Base-by-base conservation (phyloP, 257 asterid species). In the Jacaranda mimosifolia region DNA sequence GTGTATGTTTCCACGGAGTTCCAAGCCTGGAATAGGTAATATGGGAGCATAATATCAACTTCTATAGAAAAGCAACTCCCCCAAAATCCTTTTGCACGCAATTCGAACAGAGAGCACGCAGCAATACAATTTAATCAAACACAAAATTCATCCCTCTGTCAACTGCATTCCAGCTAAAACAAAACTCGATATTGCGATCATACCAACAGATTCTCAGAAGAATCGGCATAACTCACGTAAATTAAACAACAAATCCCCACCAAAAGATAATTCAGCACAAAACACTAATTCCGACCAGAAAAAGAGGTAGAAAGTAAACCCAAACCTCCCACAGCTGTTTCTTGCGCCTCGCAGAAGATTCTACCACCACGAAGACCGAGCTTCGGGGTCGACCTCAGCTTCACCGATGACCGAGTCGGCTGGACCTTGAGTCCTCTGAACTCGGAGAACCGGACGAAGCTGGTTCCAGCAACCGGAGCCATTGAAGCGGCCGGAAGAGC, bases 281-380 rank as follows among this genome's bases (percentile, higher is more conserved):
- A 53, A 17, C 57, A 45, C 68, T 10, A 62, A 17, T 13, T 49
- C 46, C 9, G 48, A 65, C 40, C 35, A 26, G 32, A 64, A 43
- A 78, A 3, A 18, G 15, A 42, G 32, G 38, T 40, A 71, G 36
- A 43, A 63, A 68, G 13, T 32, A 26, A 59, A 43, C 18, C 39
- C 79, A 21, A 75, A 93, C 98, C 96, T 80, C 83, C 87, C 7
- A 85, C 79, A 40, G 97, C 90, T 5, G 96, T 86, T 4, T 91
- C 81, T 83, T 88, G 94, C 2, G 98, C 94, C 78, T 94, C 98
- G 87, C 97, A 92, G 43, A 89, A 94, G 76, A 94, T 86, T 69
- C 87, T 81, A 56, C 79, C 66, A 49, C 87, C 89, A 26, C 92
- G 80, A 70, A 79, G 85, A 70, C 79, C 69, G 68, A 80, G 68